phyloP scores from a whole-genome alignment of 345 rosid species.

The Murraya koenigii region DNA sequence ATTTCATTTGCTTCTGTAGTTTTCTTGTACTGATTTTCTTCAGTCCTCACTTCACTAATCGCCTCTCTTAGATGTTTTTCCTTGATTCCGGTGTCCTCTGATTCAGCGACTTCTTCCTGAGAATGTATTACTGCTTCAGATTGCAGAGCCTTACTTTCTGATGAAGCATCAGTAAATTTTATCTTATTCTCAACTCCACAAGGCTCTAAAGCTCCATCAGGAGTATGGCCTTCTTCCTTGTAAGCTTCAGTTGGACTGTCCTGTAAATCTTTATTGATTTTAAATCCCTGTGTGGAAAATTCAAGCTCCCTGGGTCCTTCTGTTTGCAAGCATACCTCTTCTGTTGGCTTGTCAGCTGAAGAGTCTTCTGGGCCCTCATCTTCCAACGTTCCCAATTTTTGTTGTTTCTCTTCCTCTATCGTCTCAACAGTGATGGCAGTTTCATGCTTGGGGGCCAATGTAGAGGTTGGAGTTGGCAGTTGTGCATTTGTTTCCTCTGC shows the following conservation, averaged over 20 bases:
- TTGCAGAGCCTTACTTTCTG: constrained; percentile 18
- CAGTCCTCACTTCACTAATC: constrained; percentile 8
- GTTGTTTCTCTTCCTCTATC: constrained; percentile 17
- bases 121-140: background rate
- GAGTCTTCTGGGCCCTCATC: constrained; percentile 15
- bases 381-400: constrained; percentile 12
- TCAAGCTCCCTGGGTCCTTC: constrained; percentile 21
- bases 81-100: constrained; percentile 18
- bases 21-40: constrained; percentile 16
- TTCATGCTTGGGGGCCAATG: constrained; percentile 24
- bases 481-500: constrained; percentile 27
- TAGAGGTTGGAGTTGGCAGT: constrained; percentile 24
- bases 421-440: constrained; percentile 21
- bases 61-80: constrained; percentile 15
- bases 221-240: constrained; percentile 13
- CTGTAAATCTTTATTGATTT: constrained; percentile 5
- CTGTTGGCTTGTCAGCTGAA: constrained; percentile 11
- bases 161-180: constrained; percentile 1
- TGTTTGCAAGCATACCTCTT: constrained; percentile 22
- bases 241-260: constrained; percentile 11
- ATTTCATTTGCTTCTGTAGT: constrained; percentile 22
- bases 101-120: constrained; percentile 3
- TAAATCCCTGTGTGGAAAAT: constrained; percentile 2
- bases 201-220: constrained; percentile 6
- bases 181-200: constrained; percentile 8